Base-by-base conservation (phyloP, 2,329 filamentous ascomycete species). In the Ceratocystis huliohia region DNA sequence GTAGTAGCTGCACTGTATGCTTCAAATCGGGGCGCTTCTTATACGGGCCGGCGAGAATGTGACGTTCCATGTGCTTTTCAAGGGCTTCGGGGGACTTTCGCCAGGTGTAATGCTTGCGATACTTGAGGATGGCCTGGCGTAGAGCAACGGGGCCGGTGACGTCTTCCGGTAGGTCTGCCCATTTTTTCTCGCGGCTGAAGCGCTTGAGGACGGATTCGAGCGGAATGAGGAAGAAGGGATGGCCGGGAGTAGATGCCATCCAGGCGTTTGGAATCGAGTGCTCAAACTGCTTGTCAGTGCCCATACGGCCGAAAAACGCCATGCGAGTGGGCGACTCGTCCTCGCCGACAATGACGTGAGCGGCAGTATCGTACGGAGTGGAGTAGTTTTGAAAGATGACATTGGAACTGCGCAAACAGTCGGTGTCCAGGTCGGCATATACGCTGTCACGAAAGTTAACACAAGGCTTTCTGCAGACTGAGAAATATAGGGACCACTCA, bases 251-350 rank as follows among this genome's bases (percentile, higher is more conserved):
- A 2, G 74, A 69, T 4, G 73, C 74, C 74, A 75, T 75, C 74
- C 74, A 75, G 2, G 74, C 74, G 61, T 76, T 75, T 50, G 74
- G 74, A 28, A 75, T 74, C n/a, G 72, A 73, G 63, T 75, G 72
- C 28, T 68, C 67, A 44, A 71, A 74, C 1, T 61, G 62, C 1
- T 69, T 66, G 67, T 75, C 71, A 2, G 66, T 69, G 61, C 74
- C 74, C 73, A 76, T 74, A 10, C 73, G 70, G 6, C 74, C 74
- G 37, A 75, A 73, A 53, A 75, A 70, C 37, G 71, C 71, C 1
- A 67, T 61, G 44, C 65, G 67, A 59, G 65, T 41, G 13, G 50
- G 25, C 7, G 20, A 37, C 28, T 57, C 8, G 30, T 67, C 65
- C 22, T 65, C 61, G 22, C 56, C 63, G 25, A 25, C 13, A 3